Percentiles rank a stretch among this genome's conserved stretches.
Conservation (phyloP, 345 rosid genomes). For the Salix koriyanagi region DNA sequence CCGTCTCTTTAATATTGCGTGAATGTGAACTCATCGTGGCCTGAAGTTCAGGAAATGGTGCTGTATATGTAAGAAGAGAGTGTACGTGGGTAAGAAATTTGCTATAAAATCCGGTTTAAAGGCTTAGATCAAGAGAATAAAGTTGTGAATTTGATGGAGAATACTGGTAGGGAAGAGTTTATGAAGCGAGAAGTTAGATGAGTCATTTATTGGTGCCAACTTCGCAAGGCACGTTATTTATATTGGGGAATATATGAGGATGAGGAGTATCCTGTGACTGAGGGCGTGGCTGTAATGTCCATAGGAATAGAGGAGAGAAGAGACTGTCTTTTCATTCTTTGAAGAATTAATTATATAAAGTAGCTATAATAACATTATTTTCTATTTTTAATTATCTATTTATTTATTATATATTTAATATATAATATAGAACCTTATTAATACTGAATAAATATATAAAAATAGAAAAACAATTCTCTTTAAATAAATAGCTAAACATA, state of each 20-base stretch:
- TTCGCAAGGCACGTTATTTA: background rate
- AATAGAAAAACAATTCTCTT: too few relatives aligned
- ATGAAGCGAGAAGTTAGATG: background rate
- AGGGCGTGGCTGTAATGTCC: background rate
- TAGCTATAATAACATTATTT: too few relatives aligned
- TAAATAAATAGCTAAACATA: too few relatives aligned
- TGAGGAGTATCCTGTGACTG: background rate
- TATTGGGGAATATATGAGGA: background rate
- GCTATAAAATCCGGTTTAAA: background rate
- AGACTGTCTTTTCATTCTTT: background rate
- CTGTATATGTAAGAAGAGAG: background rate
- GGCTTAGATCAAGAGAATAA: background rate
- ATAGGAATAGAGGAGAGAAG: background rate
- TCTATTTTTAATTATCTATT: too few relatives aligned
- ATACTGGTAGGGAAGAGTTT: background rate
- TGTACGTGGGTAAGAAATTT: background rate
- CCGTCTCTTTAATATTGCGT: constrained; percentile 22
- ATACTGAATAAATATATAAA: too few relatives aligned
- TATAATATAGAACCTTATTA: too few relatives aligned
- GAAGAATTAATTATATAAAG: background rate
- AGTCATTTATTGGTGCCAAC: background rate
- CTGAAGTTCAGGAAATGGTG: background rate
- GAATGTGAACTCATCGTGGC: constrained; percentile 7
- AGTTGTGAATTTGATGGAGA: background rate
- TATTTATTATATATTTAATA: too few relatives aligned